Evolutionary conservation across 75 land plant species (phyloP).

Genomic region (Pseudotsuga menziesii): DNA sequence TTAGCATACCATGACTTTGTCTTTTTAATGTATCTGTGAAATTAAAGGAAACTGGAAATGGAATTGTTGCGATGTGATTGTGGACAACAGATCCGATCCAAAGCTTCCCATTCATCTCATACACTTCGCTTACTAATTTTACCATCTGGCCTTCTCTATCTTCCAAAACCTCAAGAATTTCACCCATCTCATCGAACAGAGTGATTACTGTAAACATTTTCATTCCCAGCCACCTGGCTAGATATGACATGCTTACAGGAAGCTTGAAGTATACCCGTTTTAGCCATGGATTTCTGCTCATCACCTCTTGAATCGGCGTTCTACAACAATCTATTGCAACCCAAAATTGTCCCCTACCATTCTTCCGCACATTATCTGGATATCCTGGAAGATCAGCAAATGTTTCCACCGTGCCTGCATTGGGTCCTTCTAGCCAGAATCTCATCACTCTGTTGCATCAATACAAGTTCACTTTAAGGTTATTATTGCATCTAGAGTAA

Average conservation of each 20-base stretch:
- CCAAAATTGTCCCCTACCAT: conserved; percentile 61
- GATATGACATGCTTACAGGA: conserved; percentile 30
- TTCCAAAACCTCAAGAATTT: conserved; percentile 54
- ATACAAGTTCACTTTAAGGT: no score
- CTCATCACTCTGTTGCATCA: conserved; percentile 45
- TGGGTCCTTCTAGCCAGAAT: conserved; percentile 56
- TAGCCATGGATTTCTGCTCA: conserved; percentile 50
- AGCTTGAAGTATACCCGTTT: conserved; percentile 48
- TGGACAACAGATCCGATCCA: conserved; percentile 83
- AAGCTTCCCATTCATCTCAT: conserved; percentile 49
- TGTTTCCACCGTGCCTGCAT: conserved; percentile 31
- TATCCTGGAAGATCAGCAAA: conserved; percentile 63
- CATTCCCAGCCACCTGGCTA: conserved; percentile 43
- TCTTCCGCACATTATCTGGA: conserved; percentile 64
- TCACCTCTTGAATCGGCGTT: conserved; percentile 36
- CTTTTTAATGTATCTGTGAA: no score
- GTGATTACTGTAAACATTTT: conserved; percentile 57
- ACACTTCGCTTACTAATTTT: conserved; percentile 72
- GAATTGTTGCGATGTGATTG: conserved; percentile 64
- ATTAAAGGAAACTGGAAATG: conserved; percentile 23
- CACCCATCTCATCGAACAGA: conserved; percentile 48
- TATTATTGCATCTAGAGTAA: no score
- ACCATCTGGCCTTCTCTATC: conserved; percentile 50
- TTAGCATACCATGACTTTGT: background rate
- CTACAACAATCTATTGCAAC: conserved; percentile 74